These are phyloP conservation scores for Metahyphopichia silvanorum DNA, from an alignment of 805 yeast genomes.

Conservation along the genomic window DNA sequence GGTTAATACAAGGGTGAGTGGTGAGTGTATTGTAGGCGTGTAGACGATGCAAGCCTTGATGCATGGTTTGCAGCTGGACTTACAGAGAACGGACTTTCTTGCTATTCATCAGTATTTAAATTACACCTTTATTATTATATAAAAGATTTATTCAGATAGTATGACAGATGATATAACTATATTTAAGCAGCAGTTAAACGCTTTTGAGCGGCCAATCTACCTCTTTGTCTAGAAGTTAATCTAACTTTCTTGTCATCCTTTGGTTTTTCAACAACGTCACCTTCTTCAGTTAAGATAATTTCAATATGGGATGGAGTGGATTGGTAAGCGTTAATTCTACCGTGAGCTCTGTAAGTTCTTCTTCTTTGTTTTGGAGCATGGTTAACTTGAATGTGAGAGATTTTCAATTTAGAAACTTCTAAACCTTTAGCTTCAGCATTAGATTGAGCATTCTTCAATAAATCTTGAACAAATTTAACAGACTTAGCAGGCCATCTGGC, in stretches of 20 bases:
- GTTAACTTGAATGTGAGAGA: conserved; percentile 99
- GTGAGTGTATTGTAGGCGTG: too few relatives aligned
- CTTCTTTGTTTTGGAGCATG: conserved; percentile 99
- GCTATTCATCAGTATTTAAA: too few relatives aligned
- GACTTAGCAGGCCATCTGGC: conserved; percentile 99
- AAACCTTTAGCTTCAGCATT: conserved; percentile 99
- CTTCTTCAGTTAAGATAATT: conserved; percentile 93
- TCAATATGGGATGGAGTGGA: conserved; percentile 99
- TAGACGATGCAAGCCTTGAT: too few relatives aligned
- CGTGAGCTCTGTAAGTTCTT: conserved; percentile 99
- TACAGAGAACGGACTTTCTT: background rate
- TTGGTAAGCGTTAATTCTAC: conserved; percentile 99
- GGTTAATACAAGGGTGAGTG: too few relatives aligned
- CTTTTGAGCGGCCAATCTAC: conserved; percentile 86
- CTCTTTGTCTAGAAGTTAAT: conserved; percentile 88
- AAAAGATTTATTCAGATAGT: background rate
- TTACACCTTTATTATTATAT: conserved; percentile 1
- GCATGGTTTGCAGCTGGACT: background rate
- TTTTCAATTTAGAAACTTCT: conserved; percentile 88
- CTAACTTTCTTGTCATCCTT: conserved; percentile 62
- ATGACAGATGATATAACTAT: background rate
- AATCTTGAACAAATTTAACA: conserved; percentile 90
- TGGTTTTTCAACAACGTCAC: conserved; percentile 91
- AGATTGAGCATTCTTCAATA: conserved; percentile 96
- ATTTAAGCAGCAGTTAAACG: conserved; percentile 62